phyloP scores from a whole-genome alignment of 495 filamentous ascomycete species.

The Glarea lozoyensis region DNA sequence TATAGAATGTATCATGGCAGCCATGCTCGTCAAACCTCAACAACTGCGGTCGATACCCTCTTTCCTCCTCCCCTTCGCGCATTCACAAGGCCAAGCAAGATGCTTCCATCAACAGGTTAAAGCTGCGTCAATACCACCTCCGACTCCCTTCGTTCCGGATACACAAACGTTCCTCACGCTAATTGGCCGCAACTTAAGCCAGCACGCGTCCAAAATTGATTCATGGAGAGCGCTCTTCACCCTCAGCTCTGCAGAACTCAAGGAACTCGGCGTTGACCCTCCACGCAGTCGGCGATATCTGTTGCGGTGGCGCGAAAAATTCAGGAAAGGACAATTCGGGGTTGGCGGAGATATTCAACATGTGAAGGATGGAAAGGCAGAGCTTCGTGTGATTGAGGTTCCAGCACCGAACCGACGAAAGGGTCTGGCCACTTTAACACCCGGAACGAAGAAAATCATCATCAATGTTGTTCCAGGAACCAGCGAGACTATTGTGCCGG shows the following conservation, averaged over 20 bases:
- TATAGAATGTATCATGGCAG: background rate
- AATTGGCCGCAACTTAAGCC: slow-evolving; percentile 78
- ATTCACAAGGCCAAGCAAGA: slow-evolving; percentile 10
- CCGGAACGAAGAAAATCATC: slow-evolving; percentile 49
- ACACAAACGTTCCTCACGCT: slow-evolving; percentile 78
- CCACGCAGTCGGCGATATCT: slow-evolving; percentile 75
- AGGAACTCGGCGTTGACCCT: slow-evolving; percentile 77
- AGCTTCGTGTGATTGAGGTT: slow-evolving; percentile 59
- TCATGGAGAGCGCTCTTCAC: slow-evolving; percentile 86
- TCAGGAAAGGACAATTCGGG: slow-evolving; percentile 63
- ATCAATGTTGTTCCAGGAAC: slow-evolving; percentile 63
- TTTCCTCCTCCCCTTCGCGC: slow-evolving; percentile 19
- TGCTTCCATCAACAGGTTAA: slow-evolving; percentile 22
- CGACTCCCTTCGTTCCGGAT: slow-evolving; percentile 82
- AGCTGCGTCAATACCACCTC: slow-evolving; percentile 47
- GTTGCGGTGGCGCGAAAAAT: slow-evolving; percentile 76
- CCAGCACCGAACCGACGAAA: slow-evolving; percentile 20
- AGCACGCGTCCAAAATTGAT: slow-evolving; percentile 74
- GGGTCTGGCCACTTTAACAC: slow-evolving; percentile 38
- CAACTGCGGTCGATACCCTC: slow-evolving; percentile 18
- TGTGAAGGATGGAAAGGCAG: slow-evolving; percentile 63
- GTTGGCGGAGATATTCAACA: slow-evolving; percentile 67
- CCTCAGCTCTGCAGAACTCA: slow-evolving; percentile 64
- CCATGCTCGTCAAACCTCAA: slow-evolving; percentile 12
- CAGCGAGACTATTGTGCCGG: slow-evolving; percentile 30